phyloP scores from a whole-genome alignment of 805 yeast species.

The Candida oleophila region DNA sequence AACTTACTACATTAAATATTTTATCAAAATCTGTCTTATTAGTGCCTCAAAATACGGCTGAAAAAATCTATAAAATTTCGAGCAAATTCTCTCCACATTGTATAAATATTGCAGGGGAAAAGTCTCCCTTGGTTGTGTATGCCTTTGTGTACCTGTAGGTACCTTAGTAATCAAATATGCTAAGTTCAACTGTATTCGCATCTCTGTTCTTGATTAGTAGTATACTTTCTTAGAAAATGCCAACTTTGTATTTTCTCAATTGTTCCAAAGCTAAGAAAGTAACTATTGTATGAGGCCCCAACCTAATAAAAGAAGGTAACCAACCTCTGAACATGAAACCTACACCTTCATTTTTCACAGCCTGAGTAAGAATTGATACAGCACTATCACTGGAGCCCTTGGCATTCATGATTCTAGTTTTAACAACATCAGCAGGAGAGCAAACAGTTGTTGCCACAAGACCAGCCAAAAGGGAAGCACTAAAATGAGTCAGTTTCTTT shows the following conservation, averaged over 20 bases:
- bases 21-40: conserved; percentile 2
- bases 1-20: not conserved
- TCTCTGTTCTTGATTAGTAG: no score
- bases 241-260: conserved; percentile 52
- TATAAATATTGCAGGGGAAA: no score
- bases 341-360: conserved; percentile 69
- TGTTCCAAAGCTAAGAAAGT: conserved; percentile 70
- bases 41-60: not conserved
- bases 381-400: conserved; percentile 48
- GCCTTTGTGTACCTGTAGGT: not conserved
- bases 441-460: conserved; percentile 88
- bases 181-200: no score
- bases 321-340: conserved; percentile 87
- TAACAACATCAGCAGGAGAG: conserved; percentile 89
- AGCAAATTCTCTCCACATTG: not conserved
- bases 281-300: conserved; percentile 79
- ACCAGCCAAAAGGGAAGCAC: conserved; percentile 79
- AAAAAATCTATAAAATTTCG: conserved; percentile 1
- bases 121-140: no score
- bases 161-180: no score
- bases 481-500: conserved; percentile 69
- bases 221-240: conserved; percentile 32
- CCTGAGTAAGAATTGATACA: conserved; percentile 46
- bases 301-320: conserved; percentile 82
- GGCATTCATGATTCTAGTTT: conserved; percentile 83